A percentile compares a stretch with the other conserved stretches of the same genome.
Evolutionary conservation across 805 yeast species (phyloP).

Genomic region (Zygosaccharomyces siamensis): DNA sequence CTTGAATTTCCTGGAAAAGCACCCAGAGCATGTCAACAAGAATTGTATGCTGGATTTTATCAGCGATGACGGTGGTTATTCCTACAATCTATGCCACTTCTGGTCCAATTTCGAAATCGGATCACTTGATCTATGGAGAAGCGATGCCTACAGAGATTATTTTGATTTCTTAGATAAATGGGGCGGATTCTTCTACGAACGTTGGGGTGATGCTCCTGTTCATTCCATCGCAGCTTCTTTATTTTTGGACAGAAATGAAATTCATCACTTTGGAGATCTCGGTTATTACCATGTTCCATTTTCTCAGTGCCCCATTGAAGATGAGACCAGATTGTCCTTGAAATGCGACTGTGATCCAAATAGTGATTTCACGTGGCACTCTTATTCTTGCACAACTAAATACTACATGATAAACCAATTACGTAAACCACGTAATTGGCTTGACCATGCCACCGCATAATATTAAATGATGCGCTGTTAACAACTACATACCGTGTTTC

Average conservation of each 20-base stretch:
- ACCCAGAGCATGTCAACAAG: conserved; percentile 56
- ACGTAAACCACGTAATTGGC: conserved; percentile 68
- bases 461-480: neutral
- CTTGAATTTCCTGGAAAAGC: conserved; percentile 49
- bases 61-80: conserved; percentile 63
- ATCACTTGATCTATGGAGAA: conserved; percentile 62
- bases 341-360: conserved; percentile 70
- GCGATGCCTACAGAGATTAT: conserved; percentile 50
- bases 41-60: conserved; percentile 66
- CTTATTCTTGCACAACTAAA: conserved; percentile 65
- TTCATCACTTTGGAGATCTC: conserved; percentile 79
- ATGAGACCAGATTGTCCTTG: conserved; percentile 49
- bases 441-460: conserved; percentile 38
- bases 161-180: conserved; percentile 57
- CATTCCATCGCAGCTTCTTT: conserved; percentile 72
- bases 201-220: conserved; percentile 96
- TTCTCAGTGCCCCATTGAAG: conserved; percentile 71
- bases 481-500: too few species aligned
- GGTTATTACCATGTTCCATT: conserved; percentile 84
- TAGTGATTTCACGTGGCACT: conserved; percentile 71
- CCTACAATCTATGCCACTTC: conserved; percentile 68
- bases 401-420: conserved; percentile 52
- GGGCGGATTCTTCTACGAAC: conserved; percentile 80
- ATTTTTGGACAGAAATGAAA: conserved; percentile 49
- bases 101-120: conserved; percentile 81